phyloP scores from a whole-genome alignment of 2,329 filamentous ascomycete species.

The Trichophyton benhamiae region DNA sequence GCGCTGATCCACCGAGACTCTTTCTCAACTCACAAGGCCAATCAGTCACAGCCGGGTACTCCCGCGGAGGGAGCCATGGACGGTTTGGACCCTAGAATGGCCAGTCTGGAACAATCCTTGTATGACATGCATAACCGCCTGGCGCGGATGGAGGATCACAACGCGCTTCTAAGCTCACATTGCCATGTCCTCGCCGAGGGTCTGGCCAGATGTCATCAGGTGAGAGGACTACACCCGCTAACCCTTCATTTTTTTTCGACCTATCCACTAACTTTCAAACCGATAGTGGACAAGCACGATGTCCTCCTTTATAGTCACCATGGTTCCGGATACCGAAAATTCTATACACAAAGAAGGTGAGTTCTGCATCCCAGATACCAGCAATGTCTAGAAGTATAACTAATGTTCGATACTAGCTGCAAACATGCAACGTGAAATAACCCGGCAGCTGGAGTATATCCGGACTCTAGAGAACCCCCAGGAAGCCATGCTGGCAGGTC shows the following conservation, averaged over 20 bases:
- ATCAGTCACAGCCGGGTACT: conserved; percentile 67
- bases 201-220: conserved; percentile 58
- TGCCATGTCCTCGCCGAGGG: conserved; percentile 74
- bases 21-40: conserved; percentile 61
- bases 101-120: conserved; percentile 64
- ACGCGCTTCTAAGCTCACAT: conserved; percentile 64
- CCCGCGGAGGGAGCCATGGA: conserved; percentile 74
- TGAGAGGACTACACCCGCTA: conserved; percentile 24
- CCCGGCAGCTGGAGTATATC: conserved; percentile 48
- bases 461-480: conserved; percentile 47
- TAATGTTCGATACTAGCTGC: conserved; percentile 29
- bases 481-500: conserved; percentile 52
- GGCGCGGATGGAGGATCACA: conserved; percentile 70
- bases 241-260: neutral
- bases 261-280: neutral
- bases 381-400: neutral
- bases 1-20: conserved; percentile 85
- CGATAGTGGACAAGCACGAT: conserved; percentile 70
- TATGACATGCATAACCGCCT: conserved; percentile 69
- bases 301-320: conserved; percentile 57
- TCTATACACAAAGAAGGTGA: conserved; percentile 70
- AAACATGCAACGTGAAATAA: conserved; percentile 51
- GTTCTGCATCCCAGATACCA: conserved; percentile 22
- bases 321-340: conserved; percentile 65
- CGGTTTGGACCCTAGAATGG: conserved; percentile 60